phyloP scores from a whole-genome alignment of 768 basidiomycete species.

The Lenzites betulinus region DNA sequence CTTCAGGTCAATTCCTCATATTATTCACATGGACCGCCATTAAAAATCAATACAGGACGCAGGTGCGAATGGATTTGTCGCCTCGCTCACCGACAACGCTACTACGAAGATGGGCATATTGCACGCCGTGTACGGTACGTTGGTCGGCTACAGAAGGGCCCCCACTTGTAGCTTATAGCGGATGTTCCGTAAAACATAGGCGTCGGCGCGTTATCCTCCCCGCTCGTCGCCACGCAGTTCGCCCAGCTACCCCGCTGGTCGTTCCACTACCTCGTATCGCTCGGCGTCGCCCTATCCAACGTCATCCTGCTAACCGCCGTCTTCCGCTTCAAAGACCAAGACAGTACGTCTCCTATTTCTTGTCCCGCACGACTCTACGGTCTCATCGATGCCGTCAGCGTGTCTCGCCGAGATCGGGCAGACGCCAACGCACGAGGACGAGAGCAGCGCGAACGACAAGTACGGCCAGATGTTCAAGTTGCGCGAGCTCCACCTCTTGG shows the following conservation, averaged over 20 bases:
- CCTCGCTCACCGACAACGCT: constrained; percentile 53
- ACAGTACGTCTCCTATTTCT: constrained; percentile 55
- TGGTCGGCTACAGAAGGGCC: neutral
- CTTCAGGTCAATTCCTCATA: constrained; percentile 38
- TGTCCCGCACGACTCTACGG: neutral
- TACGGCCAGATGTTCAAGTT: constrained; percentile 48
- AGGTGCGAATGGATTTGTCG: constrained; percentile 72
- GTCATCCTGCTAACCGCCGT: constrained; percentile 51
- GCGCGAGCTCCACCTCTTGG: constrained; percentile 41
- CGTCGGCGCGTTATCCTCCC: constrained; percentile 66
- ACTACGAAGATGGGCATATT: constrained; percentile 69
- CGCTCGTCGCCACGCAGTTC: constrained; percentile 83
- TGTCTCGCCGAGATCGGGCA: constrained; percentile 58
- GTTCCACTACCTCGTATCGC: constrained; percentile 73
- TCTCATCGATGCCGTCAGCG: constrained; percentile 38
- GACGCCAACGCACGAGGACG: constrained; percentile 38
- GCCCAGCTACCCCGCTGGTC: constrained; percentile 67
- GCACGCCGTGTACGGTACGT: constrained; percentile 62
- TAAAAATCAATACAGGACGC: constrained; percentile 50
- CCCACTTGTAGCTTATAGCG: too few species aligned
- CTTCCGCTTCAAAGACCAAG: constrained; percentile 69
- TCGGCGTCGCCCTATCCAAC: constrained; percentile 64
- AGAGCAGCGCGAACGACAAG: constrained; percentile 37
- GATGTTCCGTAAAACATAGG: constrained; percentile 40
- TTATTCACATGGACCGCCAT: too few species aligned